Evolutionary conservation across 2,329 filamentous ascomycete species (phyloP).

Genomic region (Ceratocystiopsis sp.): DNA sequence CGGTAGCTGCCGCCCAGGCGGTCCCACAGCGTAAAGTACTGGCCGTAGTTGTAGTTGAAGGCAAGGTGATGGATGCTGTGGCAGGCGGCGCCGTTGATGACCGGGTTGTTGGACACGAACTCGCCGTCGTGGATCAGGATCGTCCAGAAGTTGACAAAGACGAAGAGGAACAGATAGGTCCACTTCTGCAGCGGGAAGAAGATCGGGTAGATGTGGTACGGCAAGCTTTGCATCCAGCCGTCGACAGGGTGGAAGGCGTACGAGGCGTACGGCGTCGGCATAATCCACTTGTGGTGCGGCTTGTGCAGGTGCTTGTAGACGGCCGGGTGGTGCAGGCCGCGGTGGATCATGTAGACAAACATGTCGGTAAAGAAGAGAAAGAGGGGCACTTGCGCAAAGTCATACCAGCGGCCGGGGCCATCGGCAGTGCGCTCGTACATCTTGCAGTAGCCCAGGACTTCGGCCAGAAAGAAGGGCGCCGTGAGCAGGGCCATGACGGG

Average conservation of each 20-base stretch:
- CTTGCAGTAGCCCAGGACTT: conserved; percentile 71
- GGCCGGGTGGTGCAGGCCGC: conserved; percentile 61
- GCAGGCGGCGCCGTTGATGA: conserved; percentile 89
- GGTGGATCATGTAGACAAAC: conserved; percentile 84
- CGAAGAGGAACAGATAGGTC: conserved; percentile 70
- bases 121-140: conserved; percentile 94
- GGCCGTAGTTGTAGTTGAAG: conserved; percentile 85
- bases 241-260: conserved; percentile 93
- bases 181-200: conserved; percentile 85
- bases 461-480: conserved; percentile 61
- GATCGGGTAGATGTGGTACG: conserved; percentile 88
- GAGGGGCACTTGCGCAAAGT: conserved; percentile 68
- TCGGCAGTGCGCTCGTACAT: conserved; percentile 70
- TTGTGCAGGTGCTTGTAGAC: conserved; percentile 88
- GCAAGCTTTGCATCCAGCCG: conserved; percentile 72
- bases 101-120: conserved; percentile 75
- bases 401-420: conserved; percentile 63
- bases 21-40: conserved; percentile 88
- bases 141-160: conserved; percentile 94
- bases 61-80: conserved; percentile 83
- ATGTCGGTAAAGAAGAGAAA: conserved; percentile 83
- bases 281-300: conserved; percentile 98
- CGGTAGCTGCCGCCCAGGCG: conserved; percentile 74
- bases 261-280: conserved; percentile 84
- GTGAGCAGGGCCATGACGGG: conserved; percentile 73